Percentiles rank a stretch among this genome's conserved stretches.
Conservation (phyloP, 1,284 basidiomycete species). For the Apiotrichum porosum region DNA sequence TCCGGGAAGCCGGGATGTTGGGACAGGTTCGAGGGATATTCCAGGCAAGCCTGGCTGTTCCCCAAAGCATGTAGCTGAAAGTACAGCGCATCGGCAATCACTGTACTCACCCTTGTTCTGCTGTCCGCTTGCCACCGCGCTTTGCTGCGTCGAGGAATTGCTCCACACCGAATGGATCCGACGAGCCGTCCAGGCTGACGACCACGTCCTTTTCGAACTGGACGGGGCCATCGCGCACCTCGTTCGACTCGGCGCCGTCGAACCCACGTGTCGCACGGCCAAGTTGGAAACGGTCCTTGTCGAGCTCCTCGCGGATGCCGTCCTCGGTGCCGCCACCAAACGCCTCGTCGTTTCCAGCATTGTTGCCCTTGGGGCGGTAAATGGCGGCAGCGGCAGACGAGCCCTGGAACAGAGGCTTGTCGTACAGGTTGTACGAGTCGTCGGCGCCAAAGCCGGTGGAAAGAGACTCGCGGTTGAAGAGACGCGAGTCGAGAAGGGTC, state of each 20-base stretch:
- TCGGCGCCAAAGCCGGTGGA: conserved; percentile 80
- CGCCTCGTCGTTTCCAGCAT: conserved; percentile 77
- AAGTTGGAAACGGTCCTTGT: conserved; percentile 89
- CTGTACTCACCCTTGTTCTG: conserved; percentile 33
- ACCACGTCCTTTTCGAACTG: conserved; percentile 95
- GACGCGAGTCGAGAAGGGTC: conserved; percentile 89
- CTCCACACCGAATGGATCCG: conserved; percentile 96
- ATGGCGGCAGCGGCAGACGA: conserved; percentile 94
- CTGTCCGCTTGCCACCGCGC: conserved; percentile 80
- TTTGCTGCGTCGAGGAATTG: conserved; percentile 97
- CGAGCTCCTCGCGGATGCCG: conserved; percentile 80
- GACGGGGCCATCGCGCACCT: conserved; percentile 85
- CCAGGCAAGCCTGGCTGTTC: neutral
- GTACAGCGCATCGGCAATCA: no score
- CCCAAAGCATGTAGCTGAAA: neutral
- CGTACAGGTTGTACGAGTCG: conserved; percentile 89
- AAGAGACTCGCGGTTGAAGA: conserved; percentile 94
- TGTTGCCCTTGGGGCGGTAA: conserved; percentile 79
- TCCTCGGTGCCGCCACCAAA: conserved; percentile 93
- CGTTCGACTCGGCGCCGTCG: conserved; percentile 60
- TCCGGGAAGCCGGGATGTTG: no score
- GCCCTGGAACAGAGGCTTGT: conserved; percentile 91
- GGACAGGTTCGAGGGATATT: no score
- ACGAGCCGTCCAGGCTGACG: conserved; percentile 34
- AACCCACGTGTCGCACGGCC: conserved; percentile 80